Evolutionary conservation across 495 filamentous ascomycete species (phyloP).

Genomic region (Bombardia bombarda): DNA sequence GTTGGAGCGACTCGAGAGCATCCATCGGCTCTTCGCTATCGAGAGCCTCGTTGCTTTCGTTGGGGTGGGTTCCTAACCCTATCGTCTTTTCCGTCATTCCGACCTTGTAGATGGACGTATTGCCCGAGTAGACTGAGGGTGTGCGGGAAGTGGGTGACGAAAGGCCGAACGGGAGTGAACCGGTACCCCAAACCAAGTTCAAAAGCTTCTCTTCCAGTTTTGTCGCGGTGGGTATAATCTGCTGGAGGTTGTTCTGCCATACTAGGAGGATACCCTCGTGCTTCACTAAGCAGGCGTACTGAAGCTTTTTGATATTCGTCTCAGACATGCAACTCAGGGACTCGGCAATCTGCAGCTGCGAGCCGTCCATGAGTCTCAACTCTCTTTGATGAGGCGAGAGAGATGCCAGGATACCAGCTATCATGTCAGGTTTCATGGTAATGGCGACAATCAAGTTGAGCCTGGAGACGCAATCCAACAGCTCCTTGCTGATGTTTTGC

Average conservation of each 20-base stretch:
- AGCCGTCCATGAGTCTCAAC: constrained; percentile 58
- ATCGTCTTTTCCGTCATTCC: constrained; percentile 33
- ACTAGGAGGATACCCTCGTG: constrained; percentile 55
- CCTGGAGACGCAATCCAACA: constrained; percentile 42
- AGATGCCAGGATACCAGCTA: constrained; percentile 1
- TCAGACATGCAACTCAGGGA: constrained; percentile 47
- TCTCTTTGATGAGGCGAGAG: constrained; percentile 49
- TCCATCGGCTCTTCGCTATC: constrained; percentile 61
- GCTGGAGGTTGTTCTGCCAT: constrained; percentile 62
- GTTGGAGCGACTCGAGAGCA: constrained; percentile 45
- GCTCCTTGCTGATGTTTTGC: constrained; percentile 42
- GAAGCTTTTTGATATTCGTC: constrained; percentile 53
- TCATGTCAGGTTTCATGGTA: constrained; percentile 3
- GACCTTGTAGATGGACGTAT: constrained; percentile 33
- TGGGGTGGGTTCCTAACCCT: constrained; percentile 12
- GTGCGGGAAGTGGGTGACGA: background rate
- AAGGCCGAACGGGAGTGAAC: constrained; percentile 5
- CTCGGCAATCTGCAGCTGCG: constrained; percentile 60
- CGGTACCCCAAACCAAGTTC: constrained; percentile 49
- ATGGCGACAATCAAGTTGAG: constrained; percentile 52
- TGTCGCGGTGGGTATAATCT: constrained; percentile 52
- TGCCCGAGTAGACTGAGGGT: constrained; percentile 1
- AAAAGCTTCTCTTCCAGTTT: constrained; percentile 58
- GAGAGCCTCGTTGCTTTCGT: constrained; percentile 25
- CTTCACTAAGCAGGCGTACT: constrained; percentile 63